These are phyloP conservation scores for Diaporthe sp. DNA, from an alignment of 2,329 filamentous ascomycete genomes.

Conservation along the genomic window DNA sequence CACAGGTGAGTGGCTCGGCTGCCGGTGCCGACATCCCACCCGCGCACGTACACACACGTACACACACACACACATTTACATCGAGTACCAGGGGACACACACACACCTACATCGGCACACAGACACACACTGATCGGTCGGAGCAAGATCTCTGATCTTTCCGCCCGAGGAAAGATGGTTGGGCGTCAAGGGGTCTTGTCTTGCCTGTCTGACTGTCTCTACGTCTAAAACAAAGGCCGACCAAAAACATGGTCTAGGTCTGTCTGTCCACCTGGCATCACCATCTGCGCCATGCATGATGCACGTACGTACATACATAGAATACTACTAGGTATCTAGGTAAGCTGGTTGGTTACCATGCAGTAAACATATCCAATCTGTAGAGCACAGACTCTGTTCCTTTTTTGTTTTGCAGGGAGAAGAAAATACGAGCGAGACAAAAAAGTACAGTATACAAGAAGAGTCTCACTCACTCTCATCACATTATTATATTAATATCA, in stretches of 20 bases:
- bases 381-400: conserved; percentile 19
- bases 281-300: conserved; percentile 1
- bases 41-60: not conserved
- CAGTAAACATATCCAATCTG: not conserved
- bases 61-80: not conserved
- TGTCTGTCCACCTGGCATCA: not conserved
- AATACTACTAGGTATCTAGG: not conserved
- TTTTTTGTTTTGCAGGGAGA: not conserved
- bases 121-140: conserved; percentile 23
- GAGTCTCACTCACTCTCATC: not conserved
- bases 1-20: not conserved
- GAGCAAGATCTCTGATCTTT: conserved; percentile 19
- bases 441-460: not conserved
- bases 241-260: not conserved
- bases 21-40: conserved; percentile 20
- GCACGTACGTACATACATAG: conserved; percentile 22
- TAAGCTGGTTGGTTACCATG: not conserved
- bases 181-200: not conserved
- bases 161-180: not conserved
- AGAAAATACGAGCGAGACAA: not conserved
- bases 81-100: not conserved
- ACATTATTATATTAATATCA: conserved; percentile 18
- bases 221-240: not conserved
- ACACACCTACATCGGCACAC: not conserved
- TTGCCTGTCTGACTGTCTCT: too few species aligned